Base-by-base conservation (phyloP, 2,329 filamentous ascomycete genomes). In the Colletotrichum higginsianum region DNA sequence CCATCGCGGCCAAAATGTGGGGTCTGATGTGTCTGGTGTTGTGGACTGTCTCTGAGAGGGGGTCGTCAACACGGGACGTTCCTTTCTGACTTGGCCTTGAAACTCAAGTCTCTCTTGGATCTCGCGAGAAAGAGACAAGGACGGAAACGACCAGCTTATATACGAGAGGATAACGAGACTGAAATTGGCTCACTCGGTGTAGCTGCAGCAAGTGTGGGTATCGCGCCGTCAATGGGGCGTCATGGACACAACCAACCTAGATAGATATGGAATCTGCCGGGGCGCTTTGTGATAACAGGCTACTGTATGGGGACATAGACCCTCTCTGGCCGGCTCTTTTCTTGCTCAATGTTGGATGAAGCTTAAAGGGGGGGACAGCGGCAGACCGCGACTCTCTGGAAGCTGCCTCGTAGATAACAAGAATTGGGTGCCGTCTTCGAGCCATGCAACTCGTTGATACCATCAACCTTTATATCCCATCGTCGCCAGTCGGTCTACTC, bases 1-100 rank as follows among this genome's bases (percentile, higher is more conserved):
- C 81, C 84, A 86, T 85, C 61, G 68, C 63, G 23, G 60, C 9
- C 18, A 11, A 35, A 2, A 9, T 35, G 30, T 35, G 50, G 3
- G 55, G 62, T 23, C 49, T 58, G 30, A 8, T 61, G 57, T n/a
- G 15, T 35, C 49, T 47, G 44, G 21, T 71, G 35, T 57, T 61
- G 57, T 49, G 38, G 50, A 40, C 35, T 57, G 2, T n/a, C 35
- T n/a, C 35, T 55, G 8, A 26, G n/a, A 6, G 15, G 30, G 30
- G 30, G 30, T 35, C 62, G 62, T 66, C 35, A 62, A 52, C 26
- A 16, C 40, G 5, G 3, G 9, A 21, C 46, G 15, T 38, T 60
- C 21, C 56, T 60, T 35, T 16, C 9, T 42, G 26, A 21, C n/a
- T 16, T 23, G 35, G 7, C 35, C 18, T 35, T 55, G 2, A 35